A percentile compares a stretch with the other conserved stretches of the same genome.
Evolutionary conservation across 116 monocot genomes (phyloP).

Genomic region (Iris pallida): DNA sequence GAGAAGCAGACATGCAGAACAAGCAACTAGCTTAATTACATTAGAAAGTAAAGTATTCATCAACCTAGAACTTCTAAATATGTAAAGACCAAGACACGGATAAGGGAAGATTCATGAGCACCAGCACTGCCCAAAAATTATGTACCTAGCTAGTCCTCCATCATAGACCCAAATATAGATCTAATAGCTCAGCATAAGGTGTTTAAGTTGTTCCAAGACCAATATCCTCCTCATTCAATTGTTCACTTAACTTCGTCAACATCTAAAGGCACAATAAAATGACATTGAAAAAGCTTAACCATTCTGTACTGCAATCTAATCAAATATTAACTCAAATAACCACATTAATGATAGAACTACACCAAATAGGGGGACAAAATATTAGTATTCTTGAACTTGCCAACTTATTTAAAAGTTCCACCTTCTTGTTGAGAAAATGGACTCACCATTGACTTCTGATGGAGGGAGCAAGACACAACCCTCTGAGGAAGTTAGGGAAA

Average conservation of each 20-base stretch:
- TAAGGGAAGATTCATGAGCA: background rate
- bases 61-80: background rate
- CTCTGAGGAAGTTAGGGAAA: too few relatives aligned
- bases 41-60: background rate
- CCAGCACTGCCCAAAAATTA: background rate
- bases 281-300: background rate
- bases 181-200: conserved; percentile 98
- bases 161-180: conserved; percentile 98
- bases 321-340: conserved; percentile 3
- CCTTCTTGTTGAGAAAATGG: too few relatives aligned
- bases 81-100: background rate
- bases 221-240: conserved; percentile 87
- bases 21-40: background rate
- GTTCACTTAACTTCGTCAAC: conserved; percentile 84
- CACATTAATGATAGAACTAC: too few relatives aligned
- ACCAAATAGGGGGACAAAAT: too few relatives aligned
- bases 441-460: too few relatives aligned
- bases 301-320: background rate
- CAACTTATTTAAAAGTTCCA: too few relatives aligned
- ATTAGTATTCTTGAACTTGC: too few relatives aligned
- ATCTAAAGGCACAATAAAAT: conserved; percentile 39
- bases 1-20: background rate
- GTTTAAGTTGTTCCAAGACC: conserved; percentile 93
- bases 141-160: conserved; percentile 89
- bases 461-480: too few relatives aligned